Conservation (phyloP, 2,329 filamentous ascomycete species). For the Trichoderma hamatum region DNA sequence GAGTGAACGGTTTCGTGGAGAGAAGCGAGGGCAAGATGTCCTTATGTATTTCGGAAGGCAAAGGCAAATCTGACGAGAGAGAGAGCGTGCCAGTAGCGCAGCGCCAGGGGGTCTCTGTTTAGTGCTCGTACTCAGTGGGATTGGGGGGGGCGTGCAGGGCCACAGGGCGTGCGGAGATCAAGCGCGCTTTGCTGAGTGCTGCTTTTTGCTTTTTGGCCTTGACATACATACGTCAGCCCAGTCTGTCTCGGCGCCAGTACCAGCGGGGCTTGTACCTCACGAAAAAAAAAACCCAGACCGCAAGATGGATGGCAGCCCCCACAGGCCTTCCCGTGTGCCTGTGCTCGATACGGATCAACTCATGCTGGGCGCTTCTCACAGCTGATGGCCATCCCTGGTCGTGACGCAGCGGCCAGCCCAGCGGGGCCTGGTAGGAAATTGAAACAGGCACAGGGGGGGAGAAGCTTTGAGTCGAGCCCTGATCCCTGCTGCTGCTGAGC, state of each 20-base stretch:
- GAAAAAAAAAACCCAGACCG: conserved; percentile 20
- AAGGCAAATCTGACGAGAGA: conserved; percentile 41
- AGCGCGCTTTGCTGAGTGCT: background rate
- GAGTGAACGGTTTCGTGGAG: conserved; percentile 12
- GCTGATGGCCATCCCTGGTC: conserved; percentile 21
- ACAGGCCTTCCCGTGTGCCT: conserved; percentile 25
- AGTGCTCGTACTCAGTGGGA: background rate
- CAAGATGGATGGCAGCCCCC: conserved; percentile 25
- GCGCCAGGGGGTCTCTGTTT: background rate
- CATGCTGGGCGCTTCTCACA: conserved; percentile 21
- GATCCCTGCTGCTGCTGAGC: conserved; percentile 17
- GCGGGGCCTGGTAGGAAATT: conserved; percentile 31
- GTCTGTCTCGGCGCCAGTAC: conserved; percentile 18
- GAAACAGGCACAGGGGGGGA: conserved; percentile 30
- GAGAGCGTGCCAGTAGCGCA: conserved; percentile 13
- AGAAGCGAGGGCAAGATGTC: conserved; percentile 31
- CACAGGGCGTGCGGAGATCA: background rate
- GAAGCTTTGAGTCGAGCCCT: conserved; percentile 13
- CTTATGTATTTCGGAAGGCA: conserved; percentile 37
- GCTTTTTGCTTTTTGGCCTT: background rate
- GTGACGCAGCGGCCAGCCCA: conserved; percentile 29
- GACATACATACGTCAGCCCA: conserved; percentile 28
- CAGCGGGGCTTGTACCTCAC: conserved; percentile 26
- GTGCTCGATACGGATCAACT: conserved; percentile 16
- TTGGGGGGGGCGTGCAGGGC: background rate